Evolutionary conservation across 2,329 filamentous ascomycete species (phyloP), one percentile per base, ranked within the genome.

Genomic region (Tolypocladium capitatum): DNA sequence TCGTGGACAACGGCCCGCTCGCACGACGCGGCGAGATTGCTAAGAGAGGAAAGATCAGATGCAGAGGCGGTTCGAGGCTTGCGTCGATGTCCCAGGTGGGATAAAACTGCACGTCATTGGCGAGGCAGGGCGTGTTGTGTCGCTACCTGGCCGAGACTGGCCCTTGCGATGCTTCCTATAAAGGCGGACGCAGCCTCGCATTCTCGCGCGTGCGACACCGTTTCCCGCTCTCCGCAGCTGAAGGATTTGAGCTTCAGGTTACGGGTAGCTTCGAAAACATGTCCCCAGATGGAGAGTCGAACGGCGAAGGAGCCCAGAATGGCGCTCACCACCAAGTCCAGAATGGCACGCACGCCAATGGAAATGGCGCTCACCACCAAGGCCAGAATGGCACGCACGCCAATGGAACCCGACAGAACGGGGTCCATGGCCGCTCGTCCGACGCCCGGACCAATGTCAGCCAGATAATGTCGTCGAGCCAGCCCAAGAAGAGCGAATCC

Each of bases 291-390:
- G n/a, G 13, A 21, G 38, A 27, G 9, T 21, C 10, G 14, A 42
- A 27, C 38, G 31, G 9, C 31, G 21, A 43, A 13, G 46, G 31
- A 20, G 36, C 21, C 30, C 42, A 28, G 18, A 33, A 44, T 6
- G 46, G 40, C 6, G 40, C 24, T 2, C 31, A 48, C 24, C 43
- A 45, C 16, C 45, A 40, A 36, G 31, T 32, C 32, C 46, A 57
- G 46, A 61, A 62, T 36, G 58, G 60, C 45, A 43, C 31, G 6
- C 44, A 53, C 45, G 49, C 54, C 45, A 57, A 56, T 32, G 49
- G 50, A 24, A 35, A 44, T 6, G 46, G 40, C 6, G 40, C 24
- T 2, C 31, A 48, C 24, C 43, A 45, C 16, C 45, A 40, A 36
- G 31, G 28, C 32, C 46, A 57, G 46, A 61, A 62, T 36, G 58